These are phyloP conservation scores for Catunica adiposa DNA, from an alignment of 2,329 filamentous ascomycete species.

Conservation along the genomic window DNA sequence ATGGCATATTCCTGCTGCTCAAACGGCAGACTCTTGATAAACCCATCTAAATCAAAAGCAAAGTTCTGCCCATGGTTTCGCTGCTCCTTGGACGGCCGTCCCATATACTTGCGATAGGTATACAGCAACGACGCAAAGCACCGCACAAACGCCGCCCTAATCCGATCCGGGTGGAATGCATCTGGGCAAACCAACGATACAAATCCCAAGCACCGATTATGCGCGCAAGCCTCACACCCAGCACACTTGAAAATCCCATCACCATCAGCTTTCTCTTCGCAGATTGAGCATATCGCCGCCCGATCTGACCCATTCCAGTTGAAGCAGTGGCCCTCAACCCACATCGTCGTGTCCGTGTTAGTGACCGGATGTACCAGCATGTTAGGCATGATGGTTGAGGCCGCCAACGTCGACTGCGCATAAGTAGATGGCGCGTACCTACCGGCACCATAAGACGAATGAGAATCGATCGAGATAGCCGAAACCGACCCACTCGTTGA, in stretches of 20 bases:
- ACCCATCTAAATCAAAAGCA: slow-evolving; percentile 49
- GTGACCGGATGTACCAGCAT: slow-evolving; percentile 64
- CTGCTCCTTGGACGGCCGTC: slow-evolving; percentile 42
- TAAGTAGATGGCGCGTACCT: slow-evolving; percentile 72
- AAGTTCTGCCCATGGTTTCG: slow-evolving; percentile 43
- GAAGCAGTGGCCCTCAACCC: slow-evolving; percentile 75
- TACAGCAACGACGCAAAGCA: slow-evolving; percentile 50
- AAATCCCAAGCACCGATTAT: slow-evolving; percentile 44
- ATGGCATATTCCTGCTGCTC: slow-evolving; percentile 48
- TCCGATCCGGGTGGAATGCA: slow-evolving; percentile 44
- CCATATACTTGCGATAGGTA: slow-evolving; percentile 47
- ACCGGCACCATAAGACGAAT: slow-evolving; percentile 51
- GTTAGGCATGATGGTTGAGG: slow-evolving; percentile 74
- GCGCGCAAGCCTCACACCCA: slow-evolving; percentile 42
- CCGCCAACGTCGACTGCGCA: slow-evolving; percentile 69
- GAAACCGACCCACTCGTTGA: slow-evolving; percentile 42
- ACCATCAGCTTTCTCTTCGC: slow-evolving; percentile 54
- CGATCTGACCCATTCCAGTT: slow-evolving; percentile 43
- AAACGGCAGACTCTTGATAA: slow-evolving; percentile 46
- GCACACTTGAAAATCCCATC: slow-evolving; percentile 63
- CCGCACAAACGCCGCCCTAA: slow-evolving; percentile 46
- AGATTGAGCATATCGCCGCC: slow-evolving; percentile 50
- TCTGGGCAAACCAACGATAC: slow-evolving; percentile 47
- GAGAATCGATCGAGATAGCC: slow-evolving; percentile 42
- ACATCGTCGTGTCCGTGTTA: slow-evolving; percentile 64